Percentiles rank a stretch among this genome's conserved stretches.
These are phyloP conservation scores for Tylopilus plumbeoviolaceoides DNA, from an alignment of 768 basidiomycete genomes.

Conservation along the genomic window DNA sequence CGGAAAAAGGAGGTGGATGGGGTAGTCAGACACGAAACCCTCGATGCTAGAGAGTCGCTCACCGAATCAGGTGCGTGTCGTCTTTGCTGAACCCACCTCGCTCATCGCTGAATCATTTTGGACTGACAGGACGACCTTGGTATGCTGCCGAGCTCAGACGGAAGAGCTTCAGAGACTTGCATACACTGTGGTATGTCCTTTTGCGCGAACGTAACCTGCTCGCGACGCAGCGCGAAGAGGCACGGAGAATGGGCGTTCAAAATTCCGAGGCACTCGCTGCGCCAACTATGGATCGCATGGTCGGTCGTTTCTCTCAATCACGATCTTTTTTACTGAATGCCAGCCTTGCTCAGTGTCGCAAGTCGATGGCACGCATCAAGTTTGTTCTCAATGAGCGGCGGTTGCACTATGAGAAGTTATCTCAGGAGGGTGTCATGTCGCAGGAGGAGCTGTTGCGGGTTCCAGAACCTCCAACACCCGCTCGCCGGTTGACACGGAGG, in stretches of 20 bases:
- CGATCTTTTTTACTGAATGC: not conserved
- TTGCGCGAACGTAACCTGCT: conserved; percentile 87
- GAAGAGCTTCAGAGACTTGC: conserved; percentile 91
- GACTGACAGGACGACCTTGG: conserved; percentile 79
- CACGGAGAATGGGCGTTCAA: conserved; percentile 53
- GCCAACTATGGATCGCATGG: conserved; percentile 39
- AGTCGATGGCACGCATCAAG: conserved; percentile 97
- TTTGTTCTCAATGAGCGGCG: conserved; percentile 87
- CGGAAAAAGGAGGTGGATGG: conserved; percentile 52
- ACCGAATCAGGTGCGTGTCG: conserved; percentile 35
- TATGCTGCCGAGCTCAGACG: conserved; percentile 77
- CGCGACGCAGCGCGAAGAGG: conserved; percentile 81
- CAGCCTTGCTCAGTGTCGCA: conserved; percentile 61
- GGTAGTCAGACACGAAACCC: conserved; percentile 49
- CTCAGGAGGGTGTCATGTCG: conserved; percentile 16
- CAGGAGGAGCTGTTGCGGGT: conserved; percentile 15
- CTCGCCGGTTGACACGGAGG: conserved; percentile 19
- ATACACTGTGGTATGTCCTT: conserved; percentile 92
- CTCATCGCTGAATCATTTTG: conserved; percentile 2
- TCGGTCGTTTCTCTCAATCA: conserved; percentile 24
- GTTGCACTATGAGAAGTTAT: conserved; percentile 59
- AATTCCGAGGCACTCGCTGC: conserved; percentile 26
- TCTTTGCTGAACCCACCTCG: not conserved
- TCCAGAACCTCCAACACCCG: conserved; percentile 11
- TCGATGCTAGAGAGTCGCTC: conserved; percentile 32